These are phyloP conservation scores for Malania oleifera DNA, from an alignment of 164 flowering plant genomes.

Conservation along the genomic window DNA sequence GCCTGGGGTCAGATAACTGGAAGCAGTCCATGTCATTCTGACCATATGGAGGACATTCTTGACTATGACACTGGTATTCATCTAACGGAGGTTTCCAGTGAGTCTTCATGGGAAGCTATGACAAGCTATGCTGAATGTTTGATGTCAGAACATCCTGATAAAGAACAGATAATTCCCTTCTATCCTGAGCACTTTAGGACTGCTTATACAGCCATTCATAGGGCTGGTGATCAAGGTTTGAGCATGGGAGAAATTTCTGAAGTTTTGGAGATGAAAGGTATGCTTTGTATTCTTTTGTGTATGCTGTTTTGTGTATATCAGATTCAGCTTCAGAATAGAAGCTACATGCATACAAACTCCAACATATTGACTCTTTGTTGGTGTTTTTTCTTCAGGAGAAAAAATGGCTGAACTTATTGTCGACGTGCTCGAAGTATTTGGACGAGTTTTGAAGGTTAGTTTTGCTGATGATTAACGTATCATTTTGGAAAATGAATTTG, in stretches of 20 bases:
- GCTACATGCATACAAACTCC: background rate
- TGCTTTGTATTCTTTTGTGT: slow-evolving; percentile 1
- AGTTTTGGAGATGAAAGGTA: slow-evolving; percentile 38
- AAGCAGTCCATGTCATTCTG: slow-evolving; percentile 14
- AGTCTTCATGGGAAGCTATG: slow-evolving; percentile 71
- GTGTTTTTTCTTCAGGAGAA: slow-evolving; percentile 30
- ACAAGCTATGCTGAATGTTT: slow-evolving; percentile 36
- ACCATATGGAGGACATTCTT: slow-evolving; percentile 20
- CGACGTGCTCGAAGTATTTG: slow-evolving; percentile 68
- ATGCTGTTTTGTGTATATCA: background rate
- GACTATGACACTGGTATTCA: slow-evolving; percentile 14
- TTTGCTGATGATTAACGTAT: background rate
- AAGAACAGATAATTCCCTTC: slow-evolving; percentile 20
- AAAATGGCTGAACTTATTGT: slow-evolving; percentile 38
- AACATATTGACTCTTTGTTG: slow-evolving; percentile 5
- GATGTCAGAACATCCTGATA: slow-evolving; percentile 22
- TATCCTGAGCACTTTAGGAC: slow-evolving; percentile 45
- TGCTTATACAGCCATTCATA: slow-evolving; percentile 45
- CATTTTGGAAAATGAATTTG: no score
- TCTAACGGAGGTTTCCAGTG: slow-evolving; percentile 11
- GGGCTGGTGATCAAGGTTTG: slow-evolving; percentile 91
- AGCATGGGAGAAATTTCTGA: slow-evolving; percentile 46
- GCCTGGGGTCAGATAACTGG: slow-evolving; percentile 11
- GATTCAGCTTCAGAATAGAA: background rate
- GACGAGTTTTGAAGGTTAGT: slow-evolving; percentile 62